Evolutionary conservation across 2,329 filamentous ascomycete genomes (phyloP).

Genomic region (Fusarium sp.): DNA sequence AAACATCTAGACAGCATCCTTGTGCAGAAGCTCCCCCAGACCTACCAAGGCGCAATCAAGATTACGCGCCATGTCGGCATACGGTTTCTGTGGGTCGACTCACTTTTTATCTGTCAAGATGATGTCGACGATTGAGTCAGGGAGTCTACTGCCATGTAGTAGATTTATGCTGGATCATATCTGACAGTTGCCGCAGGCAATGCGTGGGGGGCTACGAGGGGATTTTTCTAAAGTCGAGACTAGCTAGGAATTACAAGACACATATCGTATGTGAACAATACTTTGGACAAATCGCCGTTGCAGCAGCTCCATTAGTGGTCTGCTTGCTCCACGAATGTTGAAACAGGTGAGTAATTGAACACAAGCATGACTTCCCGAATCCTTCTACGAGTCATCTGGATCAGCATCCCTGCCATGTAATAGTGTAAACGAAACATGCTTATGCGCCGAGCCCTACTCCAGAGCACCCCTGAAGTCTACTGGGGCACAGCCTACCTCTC

Average conservation of each 20-base stretch:
- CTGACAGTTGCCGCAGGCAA: conserved; percentile 17
- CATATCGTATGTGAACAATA: too few relatives aligned
- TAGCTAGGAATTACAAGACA: too few relatives aligned
- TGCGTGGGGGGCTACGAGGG: not conserved
- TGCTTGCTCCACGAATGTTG: too few relatives aligned
- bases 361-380: too few relatives aligned
- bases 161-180: conserved; percentile 24
- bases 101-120: conserved; percentile 28
- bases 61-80: conserved; percentile 17
- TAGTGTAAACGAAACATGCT: not conserved
- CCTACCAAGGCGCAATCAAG: conserved; percentile 29
- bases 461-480: not conserved
- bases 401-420: too few relatives aligned
- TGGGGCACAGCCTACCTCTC: not conserved
- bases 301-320: fast-evolving
- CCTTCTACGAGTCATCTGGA: too few relatives aligned
- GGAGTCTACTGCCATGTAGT: conserved; percentile 27
- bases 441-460: not conserved
- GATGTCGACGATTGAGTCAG: conserved; percentile 16
- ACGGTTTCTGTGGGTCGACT: conserved; percentile 30
- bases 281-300: too few relatives aligned
- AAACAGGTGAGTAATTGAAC: too few relatives aligned
- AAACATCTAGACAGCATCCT: not conserved
- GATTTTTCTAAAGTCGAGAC: too few relatives aligned
- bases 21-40: not conserved